phyloP scores from a whole-genome alignment of 306 rosid genomes.

The Glycine tomentella region DNA sequence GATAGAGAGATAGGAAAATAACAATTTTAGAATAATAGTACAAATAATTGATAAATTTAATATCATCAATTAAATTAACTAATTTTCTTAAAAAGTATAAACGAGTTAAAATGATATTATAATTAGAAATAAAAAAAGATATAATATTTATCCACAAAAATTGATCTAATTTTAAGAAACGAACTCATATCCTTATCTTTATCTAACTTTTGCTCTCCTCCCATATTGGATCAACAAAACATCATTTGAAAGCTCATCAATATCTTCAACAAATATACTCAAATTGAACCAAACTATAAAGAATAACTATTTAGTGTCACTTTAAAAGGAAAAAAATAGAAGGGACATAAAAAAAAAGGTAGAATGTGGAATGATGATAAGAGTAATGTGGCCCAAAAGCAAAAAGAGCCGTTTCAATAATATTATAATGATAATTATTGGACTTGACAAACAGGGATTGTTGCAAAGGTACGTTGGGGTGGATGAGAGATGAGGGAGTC shows the following conservation, averaged over 20 bases:
- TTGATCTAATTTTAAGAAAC: no score
- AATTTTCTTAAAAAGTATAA: no score
- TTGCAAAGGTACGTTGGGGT: neutral
- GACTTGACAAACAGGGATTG: neutral
- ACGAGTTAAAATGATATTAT: no score
- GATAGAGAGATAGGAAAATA: no score
- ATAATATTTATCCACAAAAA: no score
- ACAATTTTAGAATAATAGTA: no score
- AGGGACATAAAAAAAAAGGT: constrained; percentile 23
- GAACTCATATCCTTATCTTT: no score
- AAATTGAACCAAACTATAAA: neutral
- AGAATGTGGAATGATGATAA: constrained; percentile 2
- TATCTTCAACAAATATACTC: neutral
- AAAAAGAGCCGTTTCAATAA: constrained; percentile 20
- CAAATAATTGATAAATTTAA: no score
- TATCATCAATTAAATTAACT: no score
- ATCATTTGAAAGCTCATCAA: constrained; percentile 1
- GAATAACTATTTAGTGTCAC: neutral
- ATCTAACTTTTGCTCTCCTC: no score
- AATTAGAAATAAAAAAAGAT: no score
- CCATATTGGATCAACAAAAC: neutral
- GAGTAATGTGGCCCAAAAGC: constrained; percentile 28
- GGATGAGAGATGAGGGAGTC: constrained; percentile 39
- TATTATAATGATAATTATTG: constrained; percentile 37
- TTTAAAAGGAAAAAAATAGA: constrained; percentile 25